phyloP scores from a whole-genome alignment of 2,329 filamentous ascomycete species.

The Alternaria gaisen region DNA sequence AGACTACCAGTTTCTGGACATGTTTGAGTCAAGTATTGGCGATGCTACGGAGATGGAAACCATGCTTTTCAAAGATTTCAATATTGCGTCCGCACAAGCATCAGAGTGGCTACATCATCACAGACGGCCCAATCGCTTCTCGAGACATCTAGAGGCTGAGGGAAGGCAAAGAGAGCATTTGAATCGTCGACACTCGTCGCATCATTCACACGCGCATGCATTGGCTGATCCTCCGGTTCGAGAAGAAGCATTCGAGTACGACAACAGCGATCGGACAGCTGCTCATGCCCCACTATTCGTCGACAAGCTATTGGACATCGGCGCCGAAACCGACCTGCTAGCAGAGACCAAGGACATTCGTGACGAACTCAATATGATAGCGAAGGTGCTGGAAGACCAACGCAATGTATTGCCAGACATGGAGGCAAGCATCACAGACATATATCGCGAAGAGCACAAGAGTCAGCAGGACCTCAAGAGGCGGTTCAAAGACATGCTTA shows the following conservation, averaged over 20 bases:
- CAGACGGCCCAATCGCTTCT: constrained; percentile 53
- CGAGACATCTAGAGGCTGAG: constrained; percentile 47
- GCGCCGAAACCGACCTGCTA: constrained; percentile 67
- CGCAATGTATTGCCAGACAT: constrained; percentile 59
- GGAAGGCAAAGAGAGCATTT: constrained; percentile 44
- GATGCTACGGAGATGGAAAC: constrained; percentile 60
- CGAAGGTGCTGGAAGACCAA: constrained; percentile 62
- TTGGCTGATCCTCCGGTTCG: constrained; percentile 32
- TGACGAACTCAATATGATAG: constrained; percentile 72
- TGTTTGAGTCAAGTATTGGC: constrained; percentile 72
- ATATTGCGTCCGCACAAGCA: constrained; percentile 65
- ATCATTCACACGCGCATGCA: constrained; percentile 43
- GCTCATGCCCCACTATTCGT: constrained; percentile 56
- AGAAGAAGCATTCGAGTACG: constrained; percentile 47
- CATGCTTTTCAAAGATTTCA: constrained; percentile 68
- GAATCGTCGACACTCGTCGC: constrained; percentile 34
- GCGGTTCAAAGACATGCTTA: constrained; percentile 65
- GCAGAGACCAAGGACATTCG: constrained; percentile 73
- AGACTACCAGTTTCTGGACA: constrained; percentile 71
- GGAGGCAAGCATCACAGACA: constrained; percentile 53
- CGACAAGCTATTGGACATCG: constrained; percentile 68
- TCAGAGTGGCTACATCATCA: constrained; percentile 63
- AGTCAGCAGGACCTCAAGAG: constrained; percentile 61
- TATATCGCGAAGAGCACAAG: constrained; percentile 49
- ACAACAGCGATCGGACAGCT: constrained; percentile 29